A percentile compares a stretch with the other conserved stretches of the same genome.
Evolutionary conservation across 306 rosid genomes (phyloP).

Genomic region (Prunus kanzakura): DNA sequence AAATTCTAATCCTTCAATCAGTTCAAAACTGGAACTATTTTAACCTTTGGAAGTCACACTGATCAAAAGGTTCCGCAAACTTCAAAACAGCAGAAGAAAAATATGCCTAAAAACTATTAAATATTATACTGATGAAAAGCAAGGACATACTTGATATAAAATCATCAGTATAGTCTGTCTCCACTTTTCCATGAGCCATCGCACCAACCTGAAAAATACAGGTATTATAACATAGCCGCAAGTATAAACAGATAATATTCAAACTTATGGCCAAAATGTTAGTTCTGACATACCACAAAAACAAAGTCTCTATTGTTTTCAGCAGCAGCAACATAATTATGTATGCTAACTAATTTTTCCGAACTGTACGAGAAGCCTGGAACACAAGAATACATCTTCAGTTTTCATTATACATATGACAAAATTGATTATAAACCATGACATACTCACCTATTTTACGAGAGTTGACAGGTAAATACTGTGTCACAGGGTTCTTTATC

Average conservation of each 20-base stretch:
- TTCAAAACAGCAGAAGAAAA: not conserved
- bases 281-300: constrained; percentile 65
- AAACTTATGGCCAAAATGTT: not conserved
- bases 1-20: not conserved
- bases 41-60: not conserved
- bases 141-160: constrained; percentile 60
- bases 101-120: not conserved
- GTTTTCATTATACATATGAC: not conserved
- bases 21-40: not conserved
- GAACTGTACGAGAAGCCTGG: constrained; percentile 72
- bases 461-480: constrained; percentile 65
- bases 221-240: not conserved
- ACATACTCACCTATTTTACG: constrained; percentile 59
- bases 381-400: constrained; percentile 5
- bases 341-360: constrained; percentile 55
- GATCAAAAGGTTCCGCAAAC: not conserved
- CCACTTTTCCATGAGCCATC: constrained; percentile 86
- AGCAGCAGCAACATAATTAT: constrained; percentile 36
- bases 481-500: constrained; percentile 80
- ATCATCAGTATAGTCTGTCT: constrained; percentile 69
- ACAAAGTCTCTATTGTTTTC: constrained; percentile 44
- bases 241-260: not conserved
- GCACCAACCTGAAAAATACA: constrained; percentile 69
- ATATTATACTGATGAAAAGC: not conserved
- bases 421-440: not conserved